These are phyloP conservation scores for Coniochaeta ligniaria DNA, from an alignment of 2,329 filamentous ascomycete genomes.

Conservation along the genomic window DNA sequence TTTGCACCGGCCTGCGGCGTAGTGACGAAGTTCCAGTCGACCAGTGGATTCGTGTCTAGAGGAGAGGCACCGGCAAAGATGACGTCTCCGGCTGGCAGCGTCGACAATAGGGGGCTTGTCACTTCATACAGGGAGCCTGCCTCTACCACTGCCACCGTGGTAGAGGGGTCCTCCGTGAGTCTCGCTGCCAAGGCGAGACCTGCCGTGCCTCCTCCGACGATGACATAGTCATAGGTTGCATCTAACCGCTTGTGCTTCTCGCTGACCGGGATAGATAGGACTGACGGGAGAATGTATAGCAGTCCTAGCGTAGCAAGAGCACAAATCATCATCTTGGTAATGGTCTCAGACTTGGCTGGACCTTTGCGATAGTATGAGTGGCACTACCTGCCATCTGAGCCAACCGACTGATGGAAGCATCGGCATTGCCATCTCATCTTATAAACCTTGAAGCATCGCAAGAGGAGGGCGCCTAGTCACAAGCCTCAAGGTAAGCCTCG, in stretches of 20 bases:
- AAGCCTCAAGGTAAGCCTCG: background rate
- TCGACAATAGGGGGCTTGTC: constrained; percentile 10
- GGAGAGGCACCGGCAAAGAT: constrained; percentile 10
- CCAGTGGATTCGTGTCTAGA: constrained; percentile 10
- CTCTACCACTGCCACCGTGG: constrained; percentile 29
- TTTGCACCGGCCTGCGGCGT: constrained; percentile 15
- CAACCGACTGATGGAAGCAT: background rate
- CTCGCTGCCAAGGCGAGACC: constrained; percentile 25
- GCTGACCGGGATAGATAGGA: background rate
- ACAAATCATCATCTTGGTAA: background rate
- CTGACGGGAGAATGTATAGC: background rate
- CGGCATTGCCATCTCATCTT: background rate
- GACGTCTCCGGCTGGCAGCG: constrained; percentile 9
- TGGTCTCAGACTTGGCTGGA: background rate
- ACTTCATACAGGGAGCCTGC: constrained; percentile 25
- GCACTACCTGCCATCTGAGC: background rate
- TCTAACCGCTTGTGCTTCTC: background rate
- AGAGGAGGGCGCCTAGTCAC: background rate
- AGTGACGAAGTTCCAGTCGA: constrained; percentile 21
- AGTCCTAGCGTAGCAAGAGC: background rate
- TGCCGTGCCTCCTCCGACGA: constrained; percentile 31
- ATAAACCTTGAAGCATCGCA: background rate
- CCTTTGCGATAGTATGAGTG: background rate
- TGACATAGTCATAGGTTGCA: constrained; percentile 4
- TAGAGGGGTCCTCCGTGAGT: constrained; percentile 20